phyloP scores from a whole-genome alignment of 192 early-diverging fungal species.

The Podila verticillata region DNA sequence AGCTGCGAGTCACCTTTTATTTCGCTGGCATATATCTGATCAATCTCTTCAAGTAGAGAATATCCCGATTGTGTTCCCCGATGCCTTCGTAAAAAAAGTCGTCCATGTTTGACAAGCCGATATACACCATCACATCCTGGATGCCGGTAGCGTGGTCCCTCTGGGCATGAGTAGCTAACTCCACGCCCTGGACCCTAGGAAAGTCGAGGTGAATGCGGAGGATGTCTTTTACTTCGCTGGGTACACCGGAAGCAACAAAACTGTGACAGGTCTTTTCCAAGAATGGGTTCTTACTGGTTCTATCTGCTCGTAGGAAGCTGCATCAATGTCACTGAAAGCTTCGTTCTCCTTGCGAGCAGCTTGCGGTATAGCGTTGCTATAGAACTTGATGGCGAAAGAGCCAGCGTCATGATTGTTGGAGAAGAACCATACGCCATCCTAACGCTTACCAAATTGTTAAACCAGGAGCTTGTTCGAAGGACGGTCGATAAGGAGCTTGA shows the following conservation, averaged over 20 bases:
- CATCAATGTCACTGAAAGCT: slow-evolving; percentile 23
- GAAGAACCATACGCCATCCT: slow-evolving; percentile 27
- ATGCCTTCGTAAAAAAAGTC: slow-evolving; percentile 18
- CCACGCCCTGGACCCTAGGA: slow-evolving; percentile 6
- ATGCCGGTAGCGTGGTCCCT: not conserved
- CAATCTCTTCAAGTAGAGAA: not conserved
- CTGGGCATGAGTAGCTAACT: slow-evolving; percentile 3
- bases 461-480: slow-evolving; percentile 25
- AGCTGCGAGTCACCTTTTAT: too few species aligned
- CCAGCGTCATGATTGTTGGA: slow-evolving; percentile 17
- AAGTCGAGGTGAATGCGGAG: slow-evolving; percentile 31
- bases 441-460: slow-evolving; percentile 10
- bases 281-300: not conserved
- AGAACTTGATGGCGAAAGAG: slow-evolving; percentile 31
- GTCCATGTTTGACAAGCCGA: slow-evolving; percentile 17
- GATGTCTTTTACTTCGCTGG: slow-evolving; percentile 6
- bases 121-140: slow-evolving; percentile 30
- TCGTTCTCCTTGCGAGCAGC: not conserved
- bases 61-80: not conserved
- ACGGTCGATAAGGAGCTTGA: slow-evolving; percentile 14
- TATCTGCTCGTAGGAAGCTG: slow-evolving; percentile 16
- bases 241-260: slow-evolving; percentile 9
- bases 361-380: not conserved
- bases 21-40: not conserved
- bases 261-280: not conserved